phyloP scores from a whole-genome alignment of 1,284 basidiomycete genomes.

The Prillingera fragicola region DNA sequence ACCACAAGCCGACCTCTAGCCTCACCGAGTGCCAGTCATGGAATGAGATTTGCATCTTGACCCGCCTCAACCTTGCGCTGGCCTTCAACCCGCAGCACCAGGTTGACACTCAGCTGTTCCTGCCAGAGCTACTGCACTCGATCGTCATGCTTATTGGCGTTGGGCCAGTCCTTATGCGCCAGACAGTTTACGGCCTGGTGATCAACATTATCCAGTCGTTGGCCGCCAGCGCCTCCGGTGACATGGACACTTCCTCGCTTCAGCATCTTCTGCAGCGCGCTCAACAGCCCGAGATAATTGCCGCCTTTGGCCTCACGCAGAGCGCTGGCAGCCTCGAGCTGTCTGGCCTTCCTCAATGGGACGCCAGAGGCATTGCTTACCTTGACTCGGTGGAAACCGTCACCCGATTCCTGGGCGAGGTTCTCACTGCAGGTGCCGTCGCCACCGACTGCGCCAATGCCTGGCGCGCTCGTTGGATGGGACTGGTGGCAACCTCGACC shows the following conservation, averaged over 20 bases:
- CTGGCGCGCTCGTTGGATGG: slow-evolving; percentile 91
- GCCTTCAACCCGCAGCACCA: slow-evolving; percentile 62
- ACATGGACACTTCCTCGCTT: slow-evolving; percentile 35
- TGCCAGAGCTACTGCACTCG: slow-evolving; percentile 74
- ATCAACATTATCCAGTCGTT: slow-evolving; percentile 74
- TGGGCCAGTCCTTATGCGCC: slow-evolving; percentile 67
- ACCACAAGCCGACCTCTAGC: slow-evolving; percentile 57
- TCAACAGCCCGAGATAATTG: slow-evolving; percentile 56
- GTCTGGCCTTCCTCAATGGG: slow-evolving; percentile 25
- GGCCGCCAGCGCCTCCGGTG: slow-evolving; percentile 25
- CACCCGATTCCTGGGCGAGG: slow-evolving; percentile 59
- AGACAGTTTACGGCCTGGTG: slow-evolving; percentile 71
- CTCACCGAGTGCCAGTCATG: slow-evolving; percentile 69
- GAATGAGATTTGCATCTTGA: slow-evolving; percentile 74
- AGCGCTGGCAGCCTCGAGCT: slow-evolving; percentile 23
- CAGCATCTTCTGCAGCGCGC: slow-evolving; percentile 58
- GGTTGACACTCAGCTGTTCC: slow-evolving; percentile 65
- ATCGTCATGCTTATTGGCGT: slow-evolving; percentile 67
- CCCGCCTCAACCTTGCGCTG: slow-evolving; percentile 65
- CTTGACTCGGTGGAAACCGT: slow-evolving; percentile 66
- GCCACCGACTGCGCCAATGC: slow-evolving; percentile 74
- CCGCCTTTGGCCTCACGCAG: slow-evolving; percentile 63
- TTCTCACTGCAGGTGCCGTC: slow-evolving; percentile 59
- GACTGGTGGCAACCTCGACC: slow-evolving; percentile 80
- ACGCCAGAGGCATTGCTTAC: slow-evolving; percentile 57